These are phyloP conservation scores for Cyathus striatus DNA, from an alignment of 768 basidiomycete genomes.

Conservation along the genomic window DNA sequence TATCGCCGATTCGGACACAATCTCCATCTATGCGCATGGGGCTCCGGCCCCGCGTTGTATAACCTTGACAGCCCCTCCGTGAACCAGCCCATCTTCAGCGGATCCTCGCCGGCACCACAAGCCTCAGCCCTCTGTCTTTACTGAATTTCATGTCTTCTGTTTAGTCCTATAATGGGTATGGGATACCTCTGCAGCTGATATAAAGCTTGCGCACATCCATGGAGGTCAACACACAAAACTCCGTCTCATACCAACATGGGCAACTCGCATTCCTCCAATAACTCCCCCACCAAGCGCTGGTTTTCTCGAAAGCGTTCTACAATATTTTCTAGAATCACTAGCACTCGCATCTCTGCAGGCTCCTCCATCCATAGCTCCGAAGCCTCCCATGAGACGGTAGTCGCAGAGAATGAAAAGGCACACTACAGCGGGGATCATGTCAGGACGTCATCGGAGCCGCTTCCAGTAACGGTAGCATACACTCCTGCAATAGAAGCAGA, in stretches of 20 bases:
- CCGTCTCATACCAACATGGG: slow-evolving; percentile 19
- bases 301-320: slow-evolving; percentile 28
- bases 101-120: background rate
- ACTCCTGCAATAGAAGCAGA: slow-evolving; percentile 17
- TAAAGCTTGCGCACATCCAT: background rate
- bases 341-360: slow-evolving; percentile 32
- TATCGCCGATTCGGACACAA: background rate
- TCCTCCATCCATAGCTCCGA: slow-evolving; percentile 27
- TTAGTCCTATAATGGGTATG: background rate
- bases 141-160: background rate
- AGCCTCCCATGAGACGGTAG: slow-evolving; percentile 35
- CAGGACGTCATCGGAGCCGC: too few relatives aligned
- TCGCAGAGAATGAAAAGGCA: slow-evolving; percentile 24
- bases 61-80: slow-evolving; percentile 1
- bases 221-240: background rate
- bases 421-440: slow-evolving; percentile 14
- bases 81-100: background rate
- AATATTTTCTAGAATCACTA: slow-evolving; percentile 30
- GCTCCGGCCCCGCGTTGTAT: background rate
- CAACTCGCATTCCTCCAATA: slow-evolving; percentile 20
- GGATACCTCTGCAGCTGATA: background rate
- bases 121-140: background rate
- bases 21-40: background rate
- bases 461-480: slow-evolving; percentile 16
- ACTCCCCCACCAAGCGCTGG: slow-evolving; percentile 12